Evolutionary conservation across 768 basidiomycete genomes (phyloP), one percentile per base, ranked within the genome.

Genomic region (Boletus eberwhitei): DNA sequence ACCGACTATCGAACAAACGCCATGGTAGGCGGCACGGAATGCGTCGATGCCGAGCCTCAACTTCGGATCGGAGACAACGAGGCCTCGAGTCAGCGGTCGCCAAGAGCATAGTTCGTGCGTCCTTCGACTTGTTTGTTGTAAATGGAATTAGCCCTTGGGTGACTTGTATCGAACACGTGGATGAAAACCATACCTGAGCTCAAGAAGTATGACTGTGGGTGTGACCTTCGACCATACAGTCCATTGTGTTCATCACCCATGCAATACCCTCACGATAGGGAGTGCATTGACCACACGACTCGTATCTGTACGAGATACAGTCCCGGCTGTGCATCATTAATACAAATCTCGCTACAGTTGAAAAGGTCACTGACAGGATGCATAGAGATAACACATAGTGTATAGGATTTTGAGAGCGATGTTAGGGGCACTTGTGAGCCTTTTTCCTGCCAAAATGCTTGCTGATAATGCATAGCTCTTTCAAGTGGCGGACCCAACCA

Each of bases 211-310:
- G 72, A 59, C 81, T 79, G 65, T 95, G 91, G 0, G 87, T 91
- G 14, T 94, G 83, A 3, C 96, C 95, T 66, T 91, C 89, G 17
- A 90, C 92, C 79, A 99, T 84, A 44, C 96, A 86, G 70, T 93
- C 83, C 96, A 99, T 99, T 93, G 98, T 98, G 74, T 98, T 96
- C 84, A 89, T 92, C 90, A 99, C 93, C 96, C 96, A 98, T 0
- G 93, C 96, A 2, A 96, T 98, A 36, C 94, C 93, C 65, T 94
- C 90, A 59, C 92, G 77, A 70, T 93, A 96, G 4, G 94, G 93
- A 11, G 93, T 95, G 65, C 95, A 98, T 69, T 98, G 96, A 14
- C 96, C 95, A 63, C 95, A 98, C 1, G 93, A 96, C 69, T 98
- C 96, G 74, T 98, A 96, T 73, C 97, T 96, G 79, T 98, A 98